Base-by-base conservation (phyloP, 2,329 filamentous ascomycete species). In the Corynespora cassiicola region DNA sequence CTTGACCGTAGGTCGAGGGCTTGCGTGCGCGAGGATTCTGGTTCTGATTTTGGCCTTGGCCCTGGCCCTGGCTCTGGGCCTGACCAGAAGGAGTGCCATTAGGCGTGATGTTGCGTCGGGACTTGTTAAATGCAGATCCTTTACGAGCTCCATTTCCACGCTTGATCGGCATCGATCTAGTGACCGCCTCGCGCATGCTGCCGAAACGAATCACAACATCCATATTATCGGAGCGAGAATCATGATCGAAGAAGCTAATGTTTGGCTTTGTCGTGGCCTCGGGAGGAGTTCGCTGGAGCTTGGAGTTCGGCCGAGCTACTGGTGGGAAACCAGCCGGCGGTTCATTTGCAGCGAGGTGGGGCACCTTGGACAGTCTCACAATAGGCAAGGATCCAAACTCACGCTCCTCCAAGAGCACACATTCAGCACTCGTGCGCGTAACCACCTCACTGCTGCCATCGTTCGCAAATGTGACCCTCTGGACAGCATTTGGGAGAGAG, bases 401-500 rank as follows among this genome's bases (percentile, higher is more conserved):
- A 20, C 71, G 63, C 42, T 75, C 73, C 40, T 71, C 68, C 31
- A 75, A 72, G 15, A 75, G 62, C 8, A 59, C 42, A 15, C 54
- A 58, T 25, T 74, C 72, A 18, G 71, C 66, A 15, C 60, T 64
- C 14, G 64, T 63, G 48, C 73, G 74, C 12, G 71, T 69, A 9
- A 56, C 52, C 5, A 63, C 48, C n/a, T 69, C 67, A 14, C 55
- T 65, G 28, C 60, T 52, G 41, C 64, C 52, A 25, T 70, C 56
- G 12, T 52, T 52, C 15, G 45, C 42, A 16, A 61, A 56, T 6
- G 17, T 49, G 48, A 44, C 62, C 29, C 38, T 53, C 7, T 24
- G 28, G 14, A 43, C 50, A 37, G 47, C 37, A 42, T 52, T 44
- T 12, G 85, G 88, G 6, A 92, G 72, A 9, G 86, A 89, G 2